Conservation (phyloP, 2,329 filamentous ascomycete species). For the Aspergillus bombycis region DNA sequence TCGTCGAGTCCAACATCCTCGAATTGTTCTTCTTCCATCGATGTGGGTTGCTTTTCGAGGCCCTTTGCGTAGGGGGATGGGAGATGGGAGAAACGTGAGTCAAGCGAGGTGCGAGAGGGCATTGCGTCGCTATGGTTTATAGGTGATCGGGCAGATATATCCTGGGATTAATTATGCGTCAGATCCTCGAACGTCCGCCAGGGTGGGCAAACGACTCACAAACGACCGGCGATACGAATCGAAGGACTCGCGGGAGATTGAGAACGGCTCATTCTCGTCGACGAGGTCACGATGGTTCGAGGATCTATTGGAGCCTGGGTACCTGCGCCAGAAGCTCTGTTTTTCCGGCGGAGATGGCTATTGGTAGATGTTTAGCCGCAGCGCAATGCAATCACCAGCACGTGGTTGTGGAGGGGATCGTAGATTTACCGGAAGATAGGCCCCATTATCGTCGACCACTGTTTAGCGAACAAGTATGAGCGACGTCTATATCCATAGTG, state of each 20-base stretch:
- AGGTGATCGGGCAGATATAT: conserved; percentile 86
- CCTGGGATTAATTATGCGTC: conserved; percentile 55
- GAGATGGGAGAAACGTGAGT: conserved; percentile 69
- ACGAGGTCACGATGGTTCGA: conserved; percentile 66
- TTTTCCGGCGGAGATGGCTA: conserved; percentile 89
- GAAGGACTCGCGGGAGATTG: conserved; percentile 94
- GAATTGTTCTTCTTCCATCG: conserved; percentile 78
- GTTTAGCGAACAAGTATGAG: conserved; percentile 31
- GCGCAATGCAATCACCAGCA: not conserved
- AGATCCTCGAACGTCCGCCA: not conserved
- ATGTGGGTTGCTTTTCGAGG: conserved; percentile 55
- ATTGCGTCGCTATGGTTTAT: conserved; percentile 62
- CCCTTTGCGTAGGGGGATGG: conserved; percentile 61
- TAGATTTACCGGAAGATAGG: conserved; percentile 79
- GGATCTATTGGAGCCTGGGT: conserved; percentile 51
- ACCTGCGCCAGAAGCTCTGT: conserved; percentile 73
- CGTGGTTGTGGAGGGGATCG: not conserved
- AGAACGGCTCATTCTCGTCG: conserved; percentile 88
- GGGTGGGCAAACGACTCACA: conserved; percentile 58
- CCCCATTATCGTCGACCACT: conserved; percentile 96
- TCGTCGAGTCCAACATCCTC: conserved; percentile 89
- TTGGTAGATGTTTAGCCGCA: conserved; percentile 15
- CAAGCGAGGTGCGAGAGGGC: conserved; percentile 75
- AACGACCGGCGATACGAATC: conserved; percentile 96
- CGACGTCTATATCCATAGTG: conserved; percentile 1